Evolutionary conservation across 2,329 filamentous ascomycete species (phyloP), one percentile per base, ranked within the genome.

Genomic region (Fusarium pseudonygamai): DNA sequence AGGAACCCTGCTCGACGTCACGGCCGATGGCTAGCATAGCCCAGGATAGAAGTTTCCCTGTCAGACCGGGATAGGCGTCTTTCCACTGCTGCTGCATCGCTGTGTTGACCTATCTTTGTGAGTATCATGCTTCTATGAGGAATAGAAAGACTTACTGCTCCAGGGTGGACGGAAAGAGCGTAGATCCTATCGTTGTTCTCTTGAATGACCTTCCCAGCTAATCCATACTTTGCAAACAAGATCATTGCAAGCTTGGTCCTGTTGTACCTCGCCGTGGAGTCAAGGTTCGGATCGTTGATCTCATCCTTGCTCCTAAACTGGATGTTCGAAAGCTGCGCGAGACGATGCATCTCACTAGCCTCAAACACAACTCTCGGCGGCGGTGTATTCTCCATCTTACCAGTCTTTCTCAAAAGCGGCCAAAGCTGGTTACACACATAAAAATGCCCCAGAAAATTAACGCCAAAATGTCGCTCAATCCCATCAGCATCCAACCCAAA

Each of bases 1-100:
- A 86, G 0, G 84, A 80, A 1, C 84, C 84, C 47, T 86, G 83
- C 65, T 86, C 80, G 0, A 79, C 74, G 34, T 80, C 79, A 0
- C 84, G 79, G 4, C 84, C 80, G 5, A 80, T 66, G 0, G 80
- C 70, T 12, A 80, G 61, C 80, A 81, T 83, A 0, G 78, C 75
- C 64, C 75, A 81, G 1, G 81, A 79, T 5, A 84, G 65, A 2
- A 85, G 69, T 32, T 81, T 81, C 2, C 84, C 84, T 0, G 80
- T 78, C 1, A 86, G 72, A 0, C 83, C 83, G 0, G 83, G 84
- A 49, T 85, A 85, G 0, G 84, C 83, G 22, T 84, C 82, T 64
- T 85, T 85, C 83, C 83, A 85, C 64, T 85, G 83, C 58, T 85
- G 78, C 59, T 85, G 83, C 80, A 85, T 85, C 7, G 79, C 78